phyloP scores from a whole-genome alignment of 768 basidiomycete genomes.

The Psilocybe sp. region DNA sequence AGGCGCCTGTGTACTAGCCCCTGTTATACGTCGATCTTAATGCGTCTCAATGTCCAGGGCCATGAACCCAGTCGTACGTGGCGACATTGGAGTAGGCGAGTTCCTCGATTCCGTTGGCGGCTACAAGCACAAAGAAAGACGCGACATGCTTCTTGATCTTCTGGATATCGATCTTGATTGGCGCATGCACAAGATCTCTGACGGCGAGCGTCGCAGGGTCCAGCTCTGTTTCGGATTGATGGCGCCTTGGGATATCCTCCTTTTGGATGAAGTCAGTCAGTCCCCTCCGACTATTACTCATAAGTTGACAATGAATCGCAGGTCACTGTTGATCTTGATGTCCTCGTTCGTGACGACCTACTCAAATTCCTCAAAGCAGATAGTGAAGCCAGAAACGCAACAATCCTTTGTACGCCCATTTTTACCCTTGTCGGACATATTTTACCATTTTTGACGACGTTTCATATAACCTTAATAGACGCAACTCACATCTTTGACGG shows the following conservation, averaged over 20 bases:
- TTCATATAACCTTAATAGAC: constrained; percentile 42
- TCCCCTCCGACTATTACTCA: neutral
- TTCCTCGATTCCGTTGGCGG: constrained; percentile 99
- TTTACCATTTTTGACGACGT: constrained; percentile 3
- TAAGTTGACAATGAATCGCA: constrained; percentile 22
- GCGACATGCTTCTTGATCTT: constrained; percentile 85
- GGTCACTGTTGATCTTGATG: constrained; percentile 97
- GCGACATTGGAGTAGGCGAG: constrained; percentile 88
- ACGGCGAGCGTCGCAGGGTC: constrained; percentile 89
- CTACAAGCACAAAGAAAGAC: constrained; percentile 85
- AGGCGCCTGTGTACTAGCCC: constrained; percentile 16
- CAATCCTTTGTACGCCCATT: constrained; percentile 71
- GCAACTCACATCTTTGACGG: constrained; percentile 99
- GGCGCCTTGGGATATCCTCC: constrained; percentile 88
- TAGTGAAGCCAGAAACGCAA: constrained; percentile 74
- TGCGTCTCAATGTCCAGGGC: constrained; percentile 52
- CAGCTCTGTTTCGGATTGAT: constrained; percentile 97
- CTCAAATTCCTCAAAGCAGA: constrained; percentile 84
- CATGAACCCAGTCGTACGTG: constrained; percentile 93
- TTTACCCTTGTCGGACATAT: neutral
- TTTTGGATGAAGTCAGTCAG: constrained; percentile 82
- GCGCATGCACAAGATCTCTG: constrained; percentile 95
- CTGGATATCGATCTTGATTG: constrained; percentile 94
- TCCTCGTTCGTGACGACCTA: constrained; percentile 90
- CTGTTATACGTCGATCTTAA: neutral